phyloP scores from a whole-genome alignment of 83 land plant genomes.

The Picea abies region DNA sequence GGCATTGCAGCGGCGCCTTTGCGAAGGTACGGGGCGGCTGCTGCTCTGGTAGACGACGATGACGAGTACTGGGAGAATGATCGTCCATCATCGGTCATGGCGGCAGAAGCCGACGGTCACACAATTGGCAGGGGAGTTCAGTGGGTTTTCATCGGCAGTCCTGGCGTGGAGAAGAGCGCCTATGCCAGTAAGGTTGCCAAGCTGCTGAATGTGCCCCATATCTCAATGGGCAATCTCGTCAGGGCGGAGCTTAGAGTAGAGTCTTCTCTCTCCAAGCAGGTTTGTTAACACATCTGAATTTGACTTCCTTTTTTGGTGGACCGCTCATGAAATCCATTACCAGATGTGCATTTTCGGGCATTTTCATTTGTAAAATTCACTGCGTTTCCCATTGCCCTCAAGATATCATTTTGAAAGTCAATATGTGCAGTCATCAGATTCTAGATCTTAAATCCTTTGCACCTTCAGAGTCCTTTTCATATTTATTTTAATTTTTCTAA shows the following conservation, averaged over 20 bases:
- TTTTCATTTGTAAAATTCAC: too few species aligned
- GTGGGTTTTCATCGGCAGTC: slow-evolving; percentile 76
- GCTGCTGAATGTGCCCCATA: slow-evolving; percentile 66
- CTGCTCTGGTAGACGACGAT: background rate
- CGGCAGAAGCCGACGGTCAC: slow-evolving; percentile 30
- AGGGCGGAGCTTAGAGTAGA: slow-evolving; percentile 47
- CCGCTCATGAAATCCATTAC: too few species aligned
- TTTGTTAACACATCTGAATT: background rate
- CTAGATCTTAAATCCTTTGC: too few species aligned
- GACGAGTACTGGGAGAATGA: background rate
- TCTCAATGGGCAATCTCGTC: slow-evolving; percentile 76
- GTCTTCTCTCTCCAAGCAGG: slow-evolving; percentile 69
- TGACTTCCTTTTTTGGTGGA: background rate
- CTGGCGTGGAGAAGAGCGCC: slow-evolving; percentile 56
- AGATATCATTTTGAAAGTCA: too few species aligned
- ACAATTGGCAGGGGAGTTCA: slow-evolving; percentile 55
- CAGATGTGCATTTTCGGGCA: too few species aligned
- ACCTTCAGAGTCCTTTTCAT: too few species aligned
- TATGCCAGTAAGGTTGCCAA: slow-evolving; percentile 65
- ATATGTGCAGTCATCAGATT: too few species aligned
- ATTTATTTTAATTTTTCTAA: too few species aligned
- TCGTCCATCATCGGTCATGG: background rate
- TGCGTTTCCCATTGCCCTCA: too few species aligned
- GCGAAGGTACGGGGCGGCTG: slow-evolving; percentile 1
- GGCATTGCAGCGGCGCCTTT: too few species aligned